Conservation (phyloP, 257 asterid species). For the Solanum rostratum region DNA sequence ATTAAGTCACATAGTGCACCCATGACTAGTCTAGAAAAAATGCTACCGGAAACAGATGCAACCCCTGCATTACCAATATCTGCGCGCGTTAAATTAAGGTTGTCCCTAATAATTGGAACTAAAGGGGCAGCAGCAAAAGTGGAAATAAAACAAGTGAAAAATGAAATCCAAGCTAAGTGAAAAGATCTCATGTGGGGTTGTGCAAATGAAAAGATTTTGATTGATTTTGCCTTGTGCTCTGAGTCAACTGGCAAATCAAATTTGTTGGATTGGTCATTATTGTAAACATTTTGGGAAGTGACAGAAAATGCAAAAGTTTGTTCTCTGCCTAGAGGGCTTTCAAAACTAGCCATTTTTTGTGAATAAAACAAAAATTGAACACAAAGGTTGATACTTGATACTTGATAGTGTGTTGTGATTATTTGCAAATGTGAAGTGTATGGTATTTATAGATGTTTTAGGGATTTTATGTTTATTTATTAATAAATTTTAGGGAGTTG, state of each 20-base stretch:
- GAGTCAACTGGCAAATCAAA: slow-evolving; percentile 26
- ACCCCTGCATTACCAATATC: slow-evolving; percentile 69
- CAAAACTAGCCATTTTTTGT: slow-evolving; percentile 6
- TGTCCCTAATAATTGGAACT: slow-evolving; percentile 60
- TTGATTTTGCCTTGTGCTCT: slow-evolving; percentile 19
- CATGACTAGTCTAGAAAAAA: slow-evolving; percentile 51
- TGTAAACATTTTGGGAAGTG: neutral
- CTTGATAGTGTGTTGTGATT: neutral
- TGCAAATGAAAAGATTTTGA: slow-evolving; percentile 18
- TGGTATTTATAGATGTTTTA: neutral
- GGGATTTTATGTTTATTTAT: neutral
- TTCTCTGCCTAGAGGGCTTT: slow-evolving; percentile 8
- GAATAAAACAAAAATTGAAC: neutral
- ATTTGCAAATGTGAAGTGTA: neutral
- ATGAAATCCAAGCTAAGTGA: slow-evolving; percentile 62
- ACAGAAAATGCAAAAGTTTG: slow-evolving; percentile 6
- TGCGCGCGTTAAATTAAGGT: slow-evolving; percentile 24
- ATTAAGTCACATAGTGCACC: slow-evolving; percentile 51
- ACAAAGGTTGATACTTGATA: neutral
- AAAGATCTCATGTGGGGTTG: slow-evolving; percentile 54
- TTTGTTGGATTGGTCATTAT: neutral
- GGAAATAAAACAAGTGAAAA: slow-evolving; percentile 54
- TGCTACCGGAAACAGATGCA: slow-evolving; percentile 52
- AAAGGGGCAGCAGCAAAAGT: slow-evolving; percentile 64
- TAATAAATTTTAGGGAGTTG: neutral